A percentile compares a stretch with the other conserved stretches of the same genome.
Conservation (phyloP, 148 eudicot genomes). For the Camellia lanceoleosa region DNA sequence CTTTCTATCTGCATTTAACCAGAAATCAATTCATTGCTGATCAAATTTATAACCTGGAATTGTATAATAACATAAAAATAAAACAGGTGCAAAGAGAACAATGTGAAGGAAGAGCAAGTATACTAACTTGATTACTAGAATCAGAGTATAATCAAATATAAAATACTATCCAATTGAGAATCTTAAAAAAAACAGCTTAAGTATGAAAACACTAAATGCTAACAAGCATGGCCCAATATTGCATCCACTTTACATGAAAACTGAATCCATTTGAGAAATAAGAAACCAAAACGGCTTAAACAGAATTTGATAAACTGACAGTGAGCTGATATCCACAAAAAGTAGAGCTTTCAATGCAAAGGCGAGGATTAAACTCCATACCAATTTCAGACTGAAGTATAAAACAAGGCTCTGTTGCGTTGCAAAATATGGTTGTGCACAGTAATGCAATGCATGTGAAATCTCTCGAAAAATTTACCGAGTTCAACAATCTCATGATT, state of each 20-base stretch:
- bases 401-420: not conserved
- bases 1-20: conserved; percentile 68
- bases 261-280: not conserved
- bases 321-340: not conserved
- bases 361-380: not conserved
- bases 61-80: not conserved
- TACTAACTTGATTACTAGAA: not conserved
- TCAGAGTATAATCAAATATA: not conserved
- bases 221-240: not conserved
- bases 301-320: not conserved
- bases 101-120: not conserved
- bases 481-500: conserved; percentile 53
- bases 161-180: not conserved
- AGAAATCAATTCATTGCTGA: conserved; percentile 15
- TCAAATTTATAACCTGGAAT: not conserved
- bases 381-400: not conserved
- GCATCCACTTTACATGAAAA: not conserved
- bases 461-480: conserved; percentile 44
- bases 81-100: not conserved
- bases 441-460: not conserved
- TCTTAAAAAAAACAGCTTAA: not conserved
- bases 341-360: not conserved
- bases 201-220: not conserved
- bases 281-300: not conserved
- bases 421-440: not conserved